Base-by-base conservation (phyloP, 2,329 filamentous ascomycete species). In the Nigrograna mackinnonii region DNA sequence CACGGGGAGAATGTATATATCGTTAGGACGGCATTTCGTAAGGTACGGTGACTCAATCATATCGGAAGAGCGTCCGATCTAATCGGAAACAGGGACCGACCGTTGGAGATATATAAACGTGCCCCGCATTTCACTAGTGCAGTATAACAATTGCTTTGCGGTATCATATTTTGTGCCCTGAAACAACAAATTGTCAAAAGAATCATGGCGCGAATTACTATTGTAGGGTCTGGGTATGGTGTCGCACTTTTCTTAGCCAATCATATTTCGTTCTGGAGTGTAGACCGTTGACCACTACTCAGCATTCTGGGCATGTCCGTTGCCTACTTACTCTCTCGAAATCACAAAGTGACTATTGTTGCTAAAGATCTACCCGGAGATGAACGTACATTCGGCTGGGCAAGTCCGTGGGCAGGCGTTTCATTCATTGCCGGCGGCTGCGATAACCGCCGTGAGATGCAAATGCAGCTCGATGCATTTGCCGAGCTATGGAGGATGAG, bases 341-440 rank as follows among this genome's bases (percentile, higher is more conserved):
- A 55, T 28, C 54, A 62, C 45, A 46, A 55, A 12, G 44, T 68
- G 12, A 69, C 64, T 12, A 59, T 69, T 28, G 51, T 66, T 14
- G 66, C 61, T 7, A 47, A 55, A 17, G 46, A 68, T 43, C 49
- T 68, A 21, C 60, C 62, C 11, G 62, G 61, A 4, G 64, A 67
- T 40, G 24, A 39, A 6, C 34, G 52, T 16, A 47, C 42, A 12
- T 40, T 49, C 1, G 49, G 50, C n/a, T 68, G 64, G 62, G 57
- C 61, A 1, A 66, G 60, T 37, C 64, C 62, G 4, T 67, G 58
- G 57, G 66, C 66, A 0, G 64, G 65, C 14, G 65, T 57, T 6
- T 50, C 50, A 28, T 66, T 54, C 44, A 46, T 67, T 6, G 54
- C 57, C 5, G 47, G 58, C 21, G 37, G 45, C 33, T 22, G 33